Evolutionary conservation across 192 early-diverging fungal genomes (phyloP).

Genomic region (Backusella circina): DNA sequence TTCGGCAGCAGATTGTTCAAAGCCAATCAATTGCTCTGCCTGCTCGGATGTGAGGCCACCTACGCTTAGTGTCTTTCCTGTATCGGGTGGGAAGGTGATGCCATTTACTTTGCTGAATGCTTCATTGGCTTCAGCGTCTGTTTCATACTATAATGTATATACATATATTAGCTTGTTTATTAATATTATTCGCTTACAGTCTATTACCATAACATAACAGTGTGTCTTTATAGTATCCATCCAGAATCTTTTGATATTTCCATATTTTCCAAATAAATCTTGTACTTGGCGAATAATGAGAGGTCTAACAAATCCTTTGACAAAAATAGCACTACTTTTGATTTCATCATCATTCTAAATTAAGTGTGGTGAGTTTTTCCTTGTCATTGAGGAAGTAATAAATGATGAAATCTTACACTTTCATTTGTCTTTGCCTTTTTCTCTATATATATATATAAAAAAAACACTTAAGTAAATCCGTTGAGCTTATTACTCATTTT

Average conservation of each 20-base stretch:
- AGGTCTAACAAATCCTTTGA: constrained; percentile 60
- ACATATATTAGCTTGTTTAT: neutral
- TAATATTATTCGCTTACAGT: neutral
- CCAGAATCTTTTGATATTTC: constrained; percentile 53
- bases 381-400: neutral
- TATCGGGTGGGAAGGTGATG: constrained; percentile 24
- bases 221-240: constrained; percentile 62
- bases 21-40: constrained; percentile 24
- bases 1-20: constrained; percentile 26
- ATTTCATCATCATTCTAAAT: neutral
- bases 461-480: neutral
- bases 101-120: constrained; percentile 24
- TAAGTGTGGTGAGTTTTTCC: neutral
- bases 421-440: constrained; percentile 2
- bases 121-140: constrained; percentile 18
- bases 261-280: constrained; percentile 45
- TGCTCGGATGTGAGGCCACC: constrained; percentile 14
- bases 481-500: neutral
- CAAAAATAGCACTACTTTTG: constrained; percentile 33
- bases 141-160: constrained; percentile 55
- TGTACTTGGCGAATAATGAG: constrained; percentile 31
- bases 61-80: constrained; percentile 20
- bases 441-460: neutral
- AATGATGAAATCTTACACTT: neutral
- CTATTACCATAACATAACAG: constrained; percentile 54